Base-by-base conservation (phyloP, 768 basidiomycete genomes). In the Gymnopilus junonius region DNA sequence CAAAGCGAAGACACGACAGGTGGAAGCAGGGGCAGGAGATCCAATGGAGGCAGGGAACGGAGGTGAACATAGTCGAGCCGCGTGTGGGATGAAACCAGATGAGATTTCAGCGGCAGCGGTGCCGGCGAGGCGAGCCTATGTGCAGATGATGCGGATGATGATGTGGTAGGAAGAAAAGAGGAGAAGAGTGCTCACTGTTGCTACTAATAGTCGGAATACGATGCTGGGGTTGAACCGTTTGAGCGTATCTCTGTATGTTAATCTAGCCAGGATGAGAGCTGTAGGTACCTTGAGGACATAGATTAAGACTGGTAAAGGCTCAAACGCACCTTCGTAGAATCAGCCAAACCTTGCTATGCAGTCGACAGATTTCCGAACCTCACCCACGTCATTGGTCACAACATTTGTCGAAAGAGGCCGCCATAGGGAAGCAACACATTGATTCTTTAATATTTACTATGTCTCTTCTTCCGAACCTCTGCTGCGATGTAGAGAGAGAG, bases 31-130 rank as follows among this genome's bases (percentile, higher is more conserved):
- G 76, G 73, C 17, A 87, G 78, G 8, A 90, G 72, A n/a, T n/a
- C n/a, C n/a, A n/a, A n/a, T n/a, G 5, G 80, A 76, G 0, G 83
- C 75, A 0, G 88, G 85, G 71, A n/a, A 90, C 89, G 0, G 85
- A 83, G 7, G 79, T 75, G 45, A 82, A 79, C 27, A 81, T 75
- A 54, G 86, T 85, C 0, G 86, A 72, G 14, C 87, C 87, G 15
- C 87, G 84, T 42, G 82, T 79, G 0, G 86, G 87, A 5, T 86
- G 17, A 83, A 80, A 31, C 92, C 91, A 3, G 91, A 90, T 1
- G 91, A 94, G 25, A 86, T 90, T 76, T 93, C 92, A 2, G 93
- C 93, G n/a, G 93, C 91, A 29, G 91, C 81, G 69, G 92, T 93
- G n/a, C 93, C 92, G 10, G 94, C 79, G 4, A 94, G 83, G 42